Evolutionary conservation across 805 yeast species (phyloP).

Genomic region (Naumovozyma baii): DNA sequence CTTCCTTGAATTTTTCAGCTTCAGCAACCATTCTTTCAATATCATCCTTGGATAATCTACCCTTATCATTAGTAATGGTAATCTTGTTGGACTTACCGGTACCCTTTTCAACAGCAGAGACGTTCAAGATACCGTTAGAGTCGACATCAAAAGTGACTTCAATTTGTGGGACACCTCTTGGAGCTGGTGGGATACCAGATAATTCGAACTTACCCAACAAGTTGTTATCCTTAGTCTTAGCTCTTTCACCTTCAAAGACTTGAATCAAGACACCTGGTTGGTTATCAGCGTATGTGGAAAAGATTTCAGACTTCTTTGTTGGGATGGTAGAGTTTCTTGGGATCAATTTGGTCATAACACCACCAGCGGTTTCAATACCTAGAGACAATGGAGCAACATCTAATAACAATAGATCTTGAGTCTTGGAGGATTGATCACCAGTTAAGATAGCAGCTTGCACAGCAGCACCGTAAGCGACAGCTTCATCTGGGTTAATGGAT

Average conservation of each 20-base stretch:
- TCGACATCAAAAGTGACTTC: conserved; percentile 96
- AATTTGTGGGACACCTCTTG: conserved; percentile 98
- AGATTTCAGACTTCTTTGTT: conserved; percentile 94
- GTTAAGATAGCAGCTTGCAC: conserved; percentile 97
- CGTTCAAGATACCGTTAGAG: conserved; percentile 96
- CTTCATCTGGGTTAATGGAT: conserved; percentile 98
- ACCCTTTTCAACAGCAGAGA: conserved; percentile 96
- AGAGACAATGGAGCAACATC: conserved; percentile 98
- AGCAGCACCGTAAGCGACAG: conserved; percentile 99
- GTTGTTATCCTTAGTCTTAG: conserved; percentile 94
- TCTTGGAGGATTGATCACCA: conserved; percentile 95
- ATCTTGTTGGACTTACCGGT: conserved; percentile 96
- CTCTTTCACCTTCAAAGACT: conserved; percentile 98
- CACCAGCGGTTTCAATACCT: conserved; percentile 99
- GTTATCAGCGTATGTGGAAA: conserved; percentile 97
- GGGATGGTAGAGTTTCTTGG: conserved; percentile 99
- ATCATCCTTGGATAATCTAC: conserved; percentile 96
- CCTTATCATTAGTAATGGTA: conserved; percentile 97
- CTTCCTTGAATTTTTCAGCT: conserved; percentile 96
- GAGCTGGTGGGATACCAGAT: conserved; percentile 96
- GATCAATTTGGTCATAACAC: conserved; percentile 97
- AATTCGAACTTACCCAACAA: conserved; percentile 94
- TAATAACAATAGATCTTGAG: conserved; percentile 90
- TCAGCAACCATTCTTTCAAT: conserved; percentile 96
- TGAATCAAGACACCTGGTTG: conserved; percentile 99